phyloP scores from a whole-genome alignment of 495 filamentous ascomycete species.

The Daldinia concentrica region DNA sequence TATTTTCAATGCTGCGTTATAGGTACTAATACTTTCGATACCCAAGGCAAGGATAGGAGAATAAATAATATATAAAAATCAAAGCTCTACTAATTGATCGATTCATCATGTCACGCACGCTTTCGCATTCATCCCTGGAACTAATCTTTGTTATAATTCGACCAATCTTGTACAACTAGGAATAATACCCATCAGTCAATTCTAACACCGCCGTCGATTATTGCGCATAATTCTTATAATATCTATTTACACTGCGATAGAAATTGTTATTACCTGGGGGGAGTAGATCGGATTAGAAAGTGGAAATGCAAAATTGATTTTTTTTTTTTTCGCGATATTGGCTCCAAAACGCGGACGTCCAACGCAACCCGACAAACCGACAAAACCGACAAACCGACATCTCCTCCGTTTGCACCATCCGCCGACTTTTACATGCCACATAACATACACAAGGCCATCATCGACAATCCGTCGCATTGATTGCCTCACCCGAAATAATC shows the following conservation, averaged over 20 bases:
- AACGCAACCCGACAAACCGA: constrained; percentile 12
- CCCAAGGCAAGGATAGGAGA: constrained; percentile 16
- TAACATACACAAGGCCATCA: neutral
- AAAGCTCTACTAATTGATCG: constrained; percentile 27
- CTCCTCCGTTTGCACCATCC: constrained; percentile 19
- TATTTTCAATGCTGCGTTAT: neutral
- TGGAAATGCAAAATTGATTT: constrained; percentile 17
- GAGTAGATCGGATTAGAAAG: constrained; percentile 2
- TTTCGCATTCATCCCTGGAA: constrained; percentile 42
- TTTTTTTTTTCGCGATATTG: constrained; percentile 26
- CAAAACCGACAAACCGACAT: neutral
- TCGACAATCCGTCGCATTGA: constrained; percentile 22
- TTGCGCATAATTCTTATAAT: constrained; percentile 23
- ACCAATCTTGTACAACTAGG: constrained; percentile 30
- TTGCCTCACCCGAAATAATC: constrained; percentile 5
- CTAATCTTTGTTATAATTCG: constrained; percentile 41
- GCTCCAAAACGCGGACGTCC: constrained; percentile 17
- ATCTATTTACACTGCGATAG: neutral
- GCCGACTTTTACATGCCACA: constrained; percentile 26
- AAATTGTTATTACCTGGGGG: neutral
- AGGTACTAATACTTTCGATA: neutral
- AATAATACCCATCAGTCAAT: constrained; percentile 26
- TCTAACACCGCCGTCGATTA: constrained; percentile 10
- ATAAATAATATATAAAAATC: constrained; percentile 17
- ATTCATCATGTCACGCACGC: constrained; percentile 39